These are phyloP conservation scores for Cytauxzoon felis DNA, from an alignment of 169 alveolate species.

Conservation along the genomic window DNA sequence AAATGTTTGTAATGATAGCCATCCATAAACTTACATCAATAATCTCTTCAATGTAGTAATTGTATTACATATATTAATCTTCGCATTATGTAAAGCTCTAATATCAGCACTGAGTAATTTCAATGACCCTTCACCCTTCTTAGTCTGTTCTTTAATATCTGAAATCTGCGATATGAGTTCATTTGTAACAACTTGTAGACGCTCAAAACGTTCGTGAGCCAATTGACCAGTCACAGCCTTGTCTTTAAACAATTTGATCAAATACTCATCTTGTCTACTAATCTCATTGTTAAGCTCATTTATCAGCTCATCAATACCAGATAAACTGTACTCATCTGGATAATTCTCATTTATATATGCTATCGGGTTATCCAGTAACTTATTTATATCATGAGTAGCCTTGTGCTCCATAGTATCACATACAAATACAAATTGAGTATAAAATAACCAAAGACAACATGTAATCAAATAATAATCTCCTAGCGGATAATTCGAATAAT, in stretches of 20 bases:
- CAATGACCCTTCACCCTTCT: constrained; percentile 50
- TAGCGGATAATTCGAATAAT: not conserved
- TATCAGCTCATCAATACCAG: constrained; percentile 42
- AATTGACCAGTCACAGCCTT: constrained; percentile 47
- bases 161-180: constrained; percentile 36
- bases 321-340: constrained; percentile 51
- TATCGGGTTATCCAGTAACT: constrained; percentile 45
- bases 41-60: constrained; percentile 38
- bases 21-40: constrained; percentile 5
- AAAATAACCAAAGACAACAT: not conserved
- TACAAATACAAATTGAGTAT: not conserved
- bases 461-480: not conserved
- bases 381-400: constrained; percentile 23
- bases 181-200: constrained; percentile 52
- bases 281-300: constrained; percentile 38
- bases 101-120: constrained; percentile 50
- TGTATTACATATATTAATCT: constrained; percentile 54
- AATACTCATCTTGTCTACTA: constrained; percentile 33
- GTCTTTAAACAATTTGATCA: constrained; percentile 34
- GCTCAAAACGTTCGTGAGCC: constrained; percentile 48
- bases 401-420: constrained; percentile 6
- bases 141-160: constrained; percentile 33
- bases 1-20: not conserved
- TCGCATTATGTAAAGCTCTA: constrained; percentile 49
- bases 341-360: constrained; percentile 45